phyloP scores from a whole-genome alignment of 331 rosid species.

The Ulmus americana region DNA sequence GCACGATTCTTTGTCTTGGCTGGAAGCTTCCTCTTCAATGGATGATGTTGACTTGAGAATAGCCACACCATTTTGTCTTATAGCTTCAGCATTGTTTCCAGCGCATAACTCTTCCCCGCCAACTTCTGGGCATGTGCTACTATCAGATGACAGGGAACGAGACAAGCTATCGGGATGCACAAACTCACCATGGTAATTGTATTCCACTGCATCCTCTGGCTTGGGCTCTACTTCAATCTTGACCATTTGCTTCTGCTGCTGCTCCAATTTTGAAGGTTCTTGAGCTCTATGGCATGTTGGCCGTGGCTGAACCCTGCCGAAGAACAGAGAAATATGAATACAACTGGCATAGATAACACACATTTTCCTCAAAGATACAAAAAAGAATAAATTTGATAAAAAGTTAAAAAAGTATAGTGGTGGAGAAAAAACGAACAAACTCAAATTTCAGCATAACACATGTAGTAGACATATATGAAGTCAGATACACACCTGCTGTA shows the following conservation, averaged over 20 bases:
- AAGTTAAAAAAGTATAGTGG: neutral
- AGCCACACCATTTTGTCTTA: constrained; percentile 21
- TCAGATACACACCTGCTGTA: constrained; percentile 61
- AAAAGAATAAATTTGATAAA: neutral
- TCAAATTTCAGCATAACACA: neutral
- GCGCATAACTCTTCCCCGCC: constrained; percentile 24
- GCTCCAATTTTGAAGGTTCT: constrained; percentile 39
- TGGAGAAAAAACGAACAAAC: neutral
- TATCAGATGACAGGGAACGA: constrained; percentile 27
- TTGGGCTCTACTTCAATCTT: constrained; percentile 30
- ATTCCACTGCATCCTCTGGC: constrained; percentile 34
- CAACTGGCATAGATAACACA: neutral
- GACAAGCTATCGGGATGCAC: constrained; percentile 13
- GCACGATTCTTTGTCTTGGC: constrained; percentile 26
- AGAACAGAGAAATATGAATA: constrained; percentile 14
- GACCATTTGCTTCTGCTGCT: constrained; percentile 23
- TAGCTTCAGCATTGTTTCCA: constrained; percentile 26
- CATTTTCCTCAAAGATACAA: neutral
- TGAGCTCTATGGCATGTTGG: constrained; percentile 46
- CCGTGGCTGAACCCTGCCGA: constrained; percentile 58
- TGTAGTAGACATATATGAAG: neutral
- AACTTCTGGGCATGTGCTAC: constrained; percentile 24
- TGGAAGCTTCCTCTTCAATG: constrained; percentile 28
- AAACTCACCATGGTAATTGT: constrained; percentile 23
- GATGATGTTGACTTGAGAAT: constrained; percentile 23